phyloP scores from a whole-genome alignment of 768 basidiomycete species.

The Panus rudis region DNA sequence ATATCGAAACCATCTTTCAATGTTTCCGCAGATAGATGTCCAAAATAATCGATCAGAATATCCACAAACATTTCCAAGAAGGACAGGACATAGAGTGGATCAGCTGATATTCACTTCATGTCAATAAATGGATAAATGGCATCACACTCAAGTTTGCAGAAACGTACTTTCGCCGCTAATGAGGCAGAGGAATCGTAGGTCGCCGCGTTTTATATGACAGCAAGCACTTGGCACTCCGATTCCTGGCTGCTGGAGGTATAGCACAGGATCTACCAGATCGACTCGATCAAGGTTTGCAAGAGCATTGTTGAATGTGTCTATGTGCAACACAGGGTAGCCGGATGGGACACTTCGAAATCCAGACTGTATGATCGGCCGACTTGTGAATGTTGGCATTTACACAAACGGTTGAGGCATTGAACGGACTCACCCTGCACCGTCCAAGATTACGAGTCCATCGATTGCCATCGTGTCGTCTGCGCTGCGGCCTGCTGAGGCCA shows the following conservation, averaged over 20 bases:
- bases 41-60: constrained; percentile 82
- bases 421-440: constrained; percentile 57
- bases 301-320: constrained; percentile 78
- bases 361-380: constrained; percentile 76
- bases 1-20: constrained; percentile 92
- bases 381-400: constrained; percentile 1
- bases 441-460: constrained; percentile 77
- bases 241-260: constrained; percentile 53
- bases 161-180: constrained; percentile 80
- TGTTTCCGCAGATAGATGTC: constrained; percentile 69
- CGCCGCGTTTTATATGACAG: constrained; percentile 75
- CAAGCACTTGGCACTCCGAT: constrained; percentile 58
- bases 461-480: no score
- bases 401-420: background rate
- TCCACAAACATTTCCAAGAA: constrained; percentile 83
- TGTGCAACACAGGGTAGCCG: constrained; percentile 77
- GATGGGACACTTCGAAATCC: constrained; percentile 74
- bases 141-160: background rate
- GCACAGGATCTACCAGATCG: constrained; percentile 63
- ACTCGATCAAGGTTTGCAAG: constrained; percentile 47
- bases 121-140: background rate
- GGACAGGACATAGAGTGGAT: constrained; percentile 84
- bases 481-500: no score
- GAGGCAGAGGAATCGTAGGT: constrained; percentile 72
- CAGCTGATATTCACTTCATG: constrained; percentile 41